Percentiles rank a stretch among this genome's conserved stretches.
phyloP scores from a whole-genome alignment of 176 grass and related monocot genomes.

The Cenchrus purpureus region DNA sequence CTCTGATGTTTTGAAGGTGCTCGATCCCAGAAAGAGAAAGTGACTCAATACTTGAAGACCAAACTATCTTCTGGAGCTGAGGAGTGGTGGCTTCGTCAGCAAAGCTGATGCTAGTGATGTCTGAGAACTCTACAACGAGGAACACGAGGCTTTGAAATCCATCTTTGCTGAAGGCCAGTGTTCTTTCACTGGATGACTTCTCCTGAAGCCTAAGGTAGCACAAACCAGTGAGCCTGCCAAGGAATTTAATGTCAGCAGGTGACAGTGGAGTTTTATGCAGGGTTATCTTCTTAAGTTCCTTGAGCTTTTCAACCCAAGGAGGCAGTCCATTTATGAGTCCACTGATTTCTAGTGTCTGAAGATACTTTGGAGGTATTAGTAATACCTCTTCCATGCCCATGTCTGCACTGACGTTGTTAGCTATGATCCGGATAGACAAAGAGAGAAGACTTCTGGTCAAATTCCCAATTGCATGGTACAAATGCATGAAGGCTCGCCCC shows the following conservation, averaged over 20 bases:
- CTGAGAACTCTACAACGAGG: neutral
- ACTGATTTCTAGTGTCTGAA: slow-evolving; percentile 16
- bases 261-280: neutral
- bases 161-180: neutral
- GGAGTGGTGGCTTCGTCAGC: neutral
- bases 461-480: slow-evolving; percentile 4
- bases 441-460: neutral
- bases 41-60: neutral
- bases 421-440: neutral
- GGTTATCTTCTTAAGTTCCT: slow-evolving; percentile 4
- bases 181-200: neutral
- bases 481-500: neutral
- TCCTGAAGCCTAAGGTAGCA: neutral
- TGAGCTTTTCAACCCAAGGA: neutral
- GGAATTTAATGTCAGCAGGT: too few relatives aligned
- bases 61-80: neutral
- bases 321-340: neutral
- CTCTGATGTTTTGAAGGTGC: neutral
- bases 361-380: slow-evolving; percentile 3
- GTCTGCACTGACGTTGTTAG: neutral
- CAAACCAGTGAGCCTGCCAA: neutral
- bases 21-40: neutral
- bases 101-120: neutral
- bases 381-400: neutral
- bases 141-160: neutral